phyloP scores from a whole-genome alignment of 2,329 filamentous ascomycete species.

The Aspergillus sp. region DNA sequence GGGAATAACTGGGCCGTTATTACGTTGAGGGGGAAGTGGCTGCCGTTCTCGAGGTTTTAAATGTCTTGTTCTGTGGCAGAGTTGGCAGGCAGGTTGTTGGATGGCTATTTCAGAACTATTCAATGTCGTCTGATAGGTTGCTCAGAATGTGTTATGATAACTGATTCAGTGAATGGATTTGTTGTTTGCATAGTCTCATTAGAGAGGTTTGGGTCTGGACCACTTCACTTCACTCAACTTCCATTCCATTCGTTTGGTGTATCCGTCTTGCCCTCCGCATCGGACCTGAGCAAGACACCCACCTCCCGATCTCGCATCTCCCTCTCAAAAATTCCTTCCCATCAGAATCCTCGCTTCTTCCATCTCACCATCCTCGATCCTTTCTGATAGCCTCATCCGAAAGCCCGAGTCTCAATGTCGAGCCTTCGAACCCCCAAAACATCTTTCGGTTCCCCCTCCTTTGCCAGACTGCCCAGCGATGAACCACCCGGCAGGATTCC shows the following conservation, averaged over 20 bases:
- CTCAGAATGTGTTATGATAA: not conserved
- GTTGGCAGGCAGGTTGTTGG: not conserved
- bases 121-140: not conserved
- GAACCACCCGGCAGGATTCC: constrained; percentile 28
- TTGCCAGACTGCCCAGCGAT: not conserved
- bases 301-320: no score
- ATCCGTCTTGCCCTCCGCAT: no score
- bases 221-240: no score
- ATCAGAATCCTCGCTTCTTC: not conserved
- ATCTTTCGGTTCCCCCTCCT: not conserved
- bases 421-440: not conserved
- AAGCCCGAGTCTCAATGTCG: not conserved
- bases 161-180: not conserved
- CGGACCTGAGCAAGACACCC: no score
- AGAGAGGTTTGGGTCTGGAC: not conserved
- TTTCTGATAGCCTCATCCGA: not conserved
- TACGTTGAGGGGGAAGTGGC: constrained; percentile 78
- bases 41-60: constrained; percentile 49
- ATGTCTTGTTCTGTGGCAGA: no score
- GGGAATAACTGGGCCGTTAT: constrained; percentile 83
- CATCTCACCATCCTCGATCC: not conserved
- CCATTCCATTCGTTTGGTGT: no score
- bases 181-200: no score
- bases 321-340: no score
- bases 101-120: not conserved